Percentiles rank a stretch among this genome's conserved stretches.
Evolutionary conservation across 208 protist genomes (phyloP).

Genomic region (Blechomonas ayalai): DNA sequence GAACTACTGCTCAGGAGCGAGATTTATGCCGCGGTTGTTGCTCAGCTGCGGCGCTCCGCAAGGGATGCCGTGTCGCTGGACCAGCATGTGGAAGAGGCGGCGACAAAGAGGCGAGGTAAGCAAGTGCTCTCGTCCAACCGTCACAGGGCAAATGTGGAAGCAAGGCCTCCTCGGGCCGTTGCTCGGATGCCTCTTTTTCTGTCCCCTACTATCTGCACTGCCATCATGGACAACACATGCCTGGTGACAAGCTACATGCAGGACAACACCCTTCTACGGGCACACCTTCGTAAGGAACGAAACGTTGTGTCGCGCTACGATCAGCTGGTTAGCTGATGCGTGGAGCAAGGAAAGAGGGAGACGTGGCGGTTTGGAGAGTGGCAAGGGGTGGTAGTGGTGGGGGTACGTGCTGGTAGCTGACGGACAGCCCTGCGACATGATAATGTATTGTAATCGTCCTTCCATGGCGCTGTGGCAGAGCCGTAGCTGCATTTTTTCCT

Average conservation of each 20-base stretch:
- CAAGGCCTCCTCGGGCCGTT: neutral
- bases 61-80: neutral
- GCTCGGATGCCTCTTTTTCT: conserved; percentile 30
- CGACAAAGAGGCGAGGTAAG: neutral
- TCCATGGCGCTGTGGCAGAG: no score
- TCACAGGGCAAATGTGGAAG: neutral
- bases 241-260: conserved; percentile 54
- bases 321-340: neutral
- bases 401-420: no score
- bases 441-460: no score
- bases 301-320: conserved; percentile 25
- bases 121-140: neutral
- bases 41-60: neutral
- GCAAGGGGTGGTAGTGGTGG: no score
- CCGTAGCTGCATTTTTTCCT: no score
- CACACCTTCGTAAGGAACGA: conserved; percentile 26
- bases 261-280: conserved; percentile 23
- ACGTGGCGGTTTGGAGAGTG: no score
- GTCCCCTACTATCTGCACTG: conserved; percentile 9
- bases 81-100: neutral
- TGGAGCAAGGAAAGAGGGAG: neutral
- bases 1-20: conserved; percentile 43
- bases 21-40: conserved; percentile 17
- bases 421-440: no score
- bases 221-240: conserved; percentile 63